Conservation (phyloP, 345 rosid species). For the Rhizophora mangle region DNA sequence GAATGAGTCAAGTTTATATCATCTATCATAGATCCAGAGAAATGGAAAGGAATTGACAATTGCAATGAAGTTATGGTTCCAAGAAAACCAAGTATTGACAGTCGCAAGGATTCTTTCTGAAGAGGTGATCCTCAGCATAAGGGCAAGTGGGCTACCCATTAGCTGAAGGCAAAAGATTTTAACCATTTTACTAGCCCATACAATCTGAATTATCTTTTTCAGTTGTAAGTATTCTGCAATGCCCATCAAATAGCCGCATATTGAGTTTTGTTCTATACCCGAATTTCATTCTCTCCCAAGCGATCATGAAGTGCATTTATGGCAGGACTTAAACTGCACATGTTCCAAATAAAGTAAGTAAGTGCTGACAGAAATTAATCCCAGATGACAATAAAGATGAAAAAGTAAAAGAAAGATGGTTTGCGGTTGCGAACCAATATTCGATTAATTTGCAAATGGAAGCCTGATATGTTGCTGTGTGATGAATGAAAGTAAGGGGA, state of each 20-base stretch:
- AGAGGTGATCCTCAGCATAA: no score
- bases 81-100: no score
- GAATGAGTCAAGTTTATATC: no score
- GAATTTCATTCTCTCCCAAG: conserved; percentile 78
- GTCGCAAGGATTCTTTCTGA: no score
- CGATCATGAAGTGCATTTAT: conserved; percentile 79
- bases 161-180: neutral
- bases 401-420: no score
- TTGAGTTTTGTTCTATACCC: conserved; percentile 43
- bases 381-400: no score
- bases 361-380: neutral
- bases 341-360: conserved; percentile 8
- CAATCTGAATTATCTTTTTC: neutral
- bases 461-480: conserved; percentile 93
- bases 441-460: conserved; percentile 95
- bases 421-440: conserved; percentile 45
- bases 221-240: conserved; percentile 3
- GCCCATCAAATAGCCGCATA: conserved; percentile 3
- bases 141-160: no score
- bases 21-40: no score
- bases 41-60: no score
- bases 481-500: conserved; percentile 86
- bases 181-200: neutral
- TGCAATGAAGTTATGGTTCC: no score
- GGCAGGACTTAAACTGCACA: conserved; percentile 85